phyloP scores from a whole-genome alignment of 805 yeast species.

The Zygosaccharomyces bisporus region DNA sequence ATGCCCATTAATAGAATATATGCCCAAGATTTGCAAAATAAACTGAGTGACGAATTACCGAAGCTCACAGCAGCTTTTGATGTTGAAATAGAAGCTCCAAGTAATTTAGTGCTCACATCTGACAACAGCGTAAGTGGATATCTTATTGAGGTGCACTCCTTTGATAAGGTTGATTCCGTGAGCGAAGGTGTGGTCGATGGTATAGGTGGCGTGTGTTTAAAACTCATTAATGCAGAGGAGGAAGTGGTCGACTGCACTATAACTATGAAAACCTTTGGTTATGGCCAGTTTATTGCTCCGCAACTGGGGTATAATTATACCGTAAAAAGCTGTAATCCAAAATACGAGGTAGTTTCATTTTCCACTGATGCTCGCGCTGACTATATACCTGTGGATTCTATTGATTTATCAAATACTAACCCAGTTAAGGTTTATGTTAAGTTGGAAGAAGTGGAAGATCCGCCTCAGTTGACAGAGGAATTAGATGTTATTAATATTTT shows the following conservation, averaged over 20 bases:
- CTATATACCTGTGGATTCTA: constrained; percentile 14
- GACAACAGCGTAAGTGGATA: constrained; percentile 50
- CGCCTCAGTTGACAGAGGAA: background rate
- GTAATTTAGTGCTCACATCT: constrained; percentile 23
- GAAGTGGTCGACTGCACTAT: constrained; percentile 48
- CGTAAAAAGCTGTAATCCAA: constrained; percentile 22
- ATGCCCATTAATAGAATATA: constrained; percentile 58
- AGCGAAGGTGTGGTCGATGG: constrained; percentile 30
- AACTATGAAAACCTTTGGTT: constrained; percentile 79
- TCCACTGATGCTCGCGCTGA: constrained; percentile 28
- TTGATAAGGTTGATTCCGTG: constrained; percentile 37
- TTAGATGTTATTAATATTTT: constrained; percentile 20
- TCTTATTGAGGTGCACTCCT: constrained; percentile 68
- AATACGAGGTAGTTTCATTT: constrained; percentile 23
- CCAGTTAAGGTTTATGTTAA: constrained; percentile 25
- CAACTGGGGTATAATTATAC: constrained; percentile 11
- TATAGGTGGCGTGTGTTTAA: constrained; percentile 50
- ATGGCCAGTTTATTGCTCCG: constrained; percentile 55
- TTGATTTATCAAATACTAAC: constrained; percentile 18
- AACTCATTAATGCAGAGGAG: constrained; percentile 35
- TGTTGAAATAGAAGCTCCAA: constrained; percentile 26
- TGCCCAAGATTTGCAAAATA: constrained; percentile 37
- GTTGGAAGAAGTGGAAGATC: constrained; percentile 5
- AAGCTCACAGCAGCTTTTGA: constrained; percentile 25
- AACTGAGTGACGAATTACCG: constrained; percentile 33